These are phyloP conservation scores for Tuber aestivum DNA, from an alignment of 495 filamentous ascomycete genomes.

Conservation along the genomic window DNA sequence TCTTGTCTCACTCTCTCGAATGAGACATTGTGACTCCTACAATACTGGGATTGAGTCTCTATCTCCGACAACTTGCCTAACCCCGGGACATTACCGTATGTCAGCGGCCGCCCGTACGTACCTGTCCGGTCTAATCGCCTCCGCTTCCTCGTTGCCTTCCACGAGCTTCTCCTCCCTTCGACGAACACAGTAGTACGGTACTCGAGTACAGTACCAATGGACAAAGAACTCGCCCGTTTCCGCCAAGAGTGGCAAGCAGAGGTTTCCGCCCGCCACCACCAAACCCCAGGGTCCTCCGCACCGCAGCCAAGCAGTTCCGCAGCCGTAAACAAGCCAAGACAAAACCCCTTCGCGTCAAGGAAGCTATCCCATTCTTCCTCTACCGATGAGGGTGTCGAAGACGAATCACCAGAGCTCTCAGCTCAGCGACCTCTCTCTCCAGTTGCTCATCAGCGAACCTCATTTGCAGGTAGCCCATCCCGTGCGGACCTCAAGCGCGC, in stretches of 20 bases:
- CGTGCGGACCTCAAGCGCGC: constrained; percentile 52
- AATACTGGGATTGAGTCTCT: not conserved
- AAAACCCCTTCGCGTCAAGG: constrained; percentile 15
- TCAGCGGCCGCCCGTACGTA: not conserved
- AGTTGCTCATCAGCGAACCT: constrained; percentile 11
- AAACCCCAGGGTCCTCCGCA: not conserved
- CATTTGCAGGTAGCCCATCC: constrained; percentile 2
- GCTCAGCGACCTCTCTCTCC: constrained; percentile 9
- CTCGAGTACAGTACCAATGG: constrained; percentile 48
- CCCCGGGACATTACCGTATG: not conserved
- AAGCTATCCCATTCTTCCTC: constrained; percentile 19
- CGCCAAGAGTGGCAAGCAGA: constrained; percentile 78
- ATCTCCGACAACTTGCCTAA: not conserved
- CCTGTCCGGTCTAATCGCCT: not conserved
- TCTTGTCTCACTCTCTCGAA: not conserved
- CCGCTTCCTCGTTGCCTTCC: not conserved
- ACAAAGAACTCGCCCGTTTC: constrained; percentile 70
- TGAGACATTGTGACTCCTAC: not conserved
- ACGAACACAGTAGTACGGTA: not conserved
- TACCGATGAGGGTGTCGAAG: not conserved
- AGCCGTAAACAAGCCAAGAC: constrained; percentile 8
- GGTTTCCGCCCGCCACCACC: constrained; percentile 55
- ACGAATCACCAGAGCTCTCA: not conserved
- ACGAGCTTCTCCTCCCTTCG: not conserved
- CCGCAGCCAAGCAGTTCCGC: constrained; percentile 6